Percentiles rank a stretch among this genome's conserved stretches.
Evolutionary conservation across 495 filamentous ascomycete species (phyloP).

Genomic region (Xanthoparmelia taractica): DNA sequence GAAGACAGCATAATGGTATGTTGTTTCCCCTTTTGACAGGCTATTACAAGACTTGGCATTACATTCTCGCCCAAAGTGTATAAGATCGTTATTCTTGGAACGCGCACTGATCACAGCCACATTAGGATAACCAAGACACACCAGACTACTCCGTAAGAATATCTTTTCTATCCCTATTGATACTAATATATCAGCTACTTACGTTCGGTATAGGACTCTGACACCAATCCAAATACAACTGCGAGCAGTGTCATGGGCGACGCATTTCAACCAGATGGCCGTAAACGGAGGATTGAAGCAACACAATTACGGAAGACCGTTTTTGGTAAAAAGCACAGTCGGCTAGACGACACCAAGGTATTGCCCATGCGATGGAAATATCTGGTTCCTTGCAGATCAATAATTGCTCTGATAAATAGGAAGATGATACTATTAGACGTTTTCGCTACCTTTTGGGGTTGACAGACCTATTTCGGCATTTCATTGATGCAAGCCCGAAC

Average conservation of each 20-base stretch:
- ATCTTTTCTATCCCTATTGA: background rate
- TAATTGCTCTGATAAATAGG: conserved; percentile 44
- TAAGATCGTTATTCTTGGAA: background rate
- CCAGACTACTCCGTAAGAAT: conserved; percentile 63
- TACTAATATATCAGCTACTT: background rate
- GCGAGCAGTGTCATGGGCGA: conserved; percentile 83
- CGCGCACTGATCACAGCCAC: conserved; percentile 15
- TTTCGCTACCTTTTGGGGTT: conserved; percentile 94
- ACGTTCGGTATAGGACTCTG: conserved; percentile 55
- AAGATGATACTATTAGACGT: conserved; percentile 89
- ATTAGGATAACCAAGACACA: conserved; percentile 66
- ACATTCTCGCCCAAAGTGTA: background rate
- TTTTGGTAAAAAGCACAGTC: conserved; percentile 89
- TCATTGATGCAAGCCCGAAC: conserved; percentile 95
- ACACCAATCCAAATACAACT: conserved; percentile 87
- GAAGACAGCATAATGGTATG: conserved; percentile 44
- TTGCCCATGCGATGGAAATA: background rate
- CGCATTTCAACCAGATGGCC: conserved; percentile 56
- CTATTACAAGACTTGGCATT: background rate
- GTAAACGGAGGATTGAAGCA: conserved; percentile 75
- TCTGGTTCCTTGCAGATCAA: background rate
- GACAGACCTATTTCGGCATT: conserved; percentile 97
- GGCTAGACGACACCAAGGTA: conserved; percentile 86
- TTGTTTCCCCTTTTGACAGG: conserved; percentile 5
- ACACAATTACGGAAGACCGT: conserved; percentile 82